These are phyloP conservation scores for Phytopythium boreale DNA, from an alignment of 352 stramenopile species.

Conservation along the genomic window DNA sequence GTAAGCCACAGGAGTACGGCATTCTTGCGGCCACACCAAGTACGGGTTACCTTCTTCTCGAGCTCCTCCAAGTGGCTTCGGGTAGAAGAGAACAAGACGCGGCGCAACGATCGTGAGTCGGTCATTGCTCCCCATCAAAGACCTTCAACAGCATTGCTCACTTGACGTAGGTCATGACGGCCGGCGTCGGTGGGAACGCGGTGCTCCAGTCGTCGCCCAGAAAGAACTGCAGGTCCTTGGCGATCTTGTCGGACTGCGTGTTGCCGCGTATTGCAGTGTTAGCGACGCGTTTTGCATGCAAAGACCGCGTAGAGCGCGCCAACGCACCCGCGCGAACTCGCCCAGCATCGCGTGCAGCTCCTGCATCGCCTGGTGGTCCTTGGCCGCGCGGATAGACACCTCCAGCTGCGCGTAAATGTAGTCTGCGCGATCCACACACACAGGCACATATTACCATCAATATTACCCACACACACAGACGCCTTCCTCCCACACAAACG, in stretches of 20 bases:
- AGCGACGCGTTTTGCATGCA: not conserved
- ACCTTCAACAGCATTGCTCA: slow-evolving; percentile 6
- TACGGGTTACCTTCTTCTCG: slow-evolving; percentile 34
- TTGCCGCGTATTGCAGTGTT: too few species aligned
- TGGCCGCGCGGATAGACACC: slow-evolving; percentile 36
- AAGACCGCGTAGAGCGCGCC: not conserved
- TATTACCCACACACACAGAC: not conserved
- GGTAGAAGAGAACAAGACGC: not conserved
- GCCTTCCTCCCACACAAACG: slow-evolving; percentile 1
- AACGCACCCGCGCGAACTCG: slow-evolving; percentile 39
- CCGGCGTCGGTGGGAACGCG: slow-evolving; percentile 47
- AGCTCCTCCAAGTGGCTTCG: slow-evolving; percentile 49
- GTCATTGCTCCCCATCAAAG: not conserved
- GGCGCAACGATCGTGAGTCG: not conserved
- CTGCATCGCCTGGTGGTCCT: slow-evolving; percentile 40
- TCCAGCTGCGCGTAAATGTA: slow-evolving; percentile 69
- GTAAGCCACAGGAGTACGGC: not conserved
- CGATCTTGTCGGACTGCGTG: slow-evolving; percentile 55
- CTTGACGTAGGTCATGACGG: slow-evolving; percentile 55
- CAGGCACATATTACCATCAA: slow-evolving; percentile 4
- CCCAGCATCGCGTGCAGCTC: slow-evolving; percentile 36
- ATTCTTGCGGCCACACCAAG: not conserved
- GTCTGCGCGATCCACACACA: slow-evolving; percentile 25
- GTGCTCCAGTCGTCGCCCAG: slow-evolving; percentile 56
- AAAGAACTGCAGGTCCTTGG: slow-evolving; percentile 59